Evolutionary conservation across 495 filamentous ascomycete species (phyloP), one percentile per base, ranked within the genome.

Genomic region (Penicillium salamii): DNA sequence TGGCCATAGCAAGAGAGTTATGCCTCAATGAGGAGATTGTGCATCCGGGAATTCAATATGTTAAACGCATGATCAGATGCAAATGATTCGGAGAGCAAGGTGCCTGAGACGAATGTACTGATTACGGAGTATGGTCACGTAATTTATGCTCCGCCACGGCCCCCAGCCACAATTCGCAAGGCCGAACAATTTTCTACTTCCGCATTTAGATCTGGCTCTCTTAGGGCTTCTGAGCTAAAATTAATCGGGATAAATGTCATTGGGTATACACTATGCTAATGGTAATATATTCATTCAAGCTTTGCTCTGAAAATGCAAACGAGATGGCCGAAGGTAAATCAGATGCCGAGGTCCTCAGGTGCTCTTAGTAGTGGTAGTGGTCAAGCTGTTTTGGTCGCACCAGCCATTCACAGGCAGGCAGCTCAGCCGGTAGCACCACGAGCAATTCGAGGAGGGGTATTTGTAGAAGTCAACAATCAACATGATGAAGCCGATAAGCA

Each of bases 371-470:
- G 49, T 66, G n/a, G 31, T 53, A 50, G 41, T n/a, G n/a, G 61
- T 59, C 41, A 80, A 55, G 21, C 79, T 80, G 35, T 84, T 84
- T 24, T 86, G 77, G 32, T 89, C 75, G 61, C 89, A 95, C 89
- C 89, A 92, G 52, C 83, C 78, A 49, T 85, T 87, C 46, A 91
- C 75, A 33, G 85, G 83, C 69, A 98, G 69, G 57, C 93, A 98
- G 66, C 86, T 93, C 57, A 98, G 62, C 59, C 92, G 90, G 71
- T 93, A 89, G 74, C 93, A 98, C 93, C 93, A 97, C 3, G 65
- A 71, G 64, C 93, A 98, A 49, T 71, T 75, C 9, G 78, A 84
- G 26, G 82, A 81, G 46, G 78, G 77, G 56, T 85, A 82, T 49
- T 79, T 83, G 69, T 97, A 97, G 65, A 98, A 98, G 69, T 96